Conservation (phyloP, 129 eudicot genomes). For the Saussurea involucrata region DNA sequence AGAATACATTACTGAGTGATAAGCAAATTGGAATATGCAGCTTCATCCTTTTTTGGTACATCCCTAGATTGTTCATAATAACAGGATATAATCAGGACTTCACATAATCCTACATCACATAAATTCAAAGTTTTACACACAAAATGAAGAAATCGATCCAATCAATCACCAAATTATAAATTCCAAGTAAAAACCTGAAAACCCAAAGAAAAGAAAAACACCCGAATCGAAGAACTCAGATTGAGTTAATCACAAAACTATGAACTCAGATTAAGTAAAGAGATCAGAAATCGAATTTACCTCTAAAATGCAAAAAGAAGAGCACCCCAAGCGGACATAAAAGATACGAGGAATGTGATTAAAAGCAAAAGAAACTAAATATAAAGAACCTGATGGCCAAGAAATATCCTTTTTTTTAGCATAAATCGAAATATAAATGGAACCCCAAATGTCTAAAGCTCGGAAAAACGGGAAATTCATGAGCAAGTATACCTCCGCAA, state of each 20-base stretch:
- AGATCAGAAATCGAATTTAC: too few species aligned
- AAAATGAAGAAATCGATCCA: background rate
- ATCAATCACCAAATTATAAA: background rate
- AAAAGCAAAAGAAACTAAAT: background rate
- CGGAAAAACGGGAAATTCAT: constrained; percentile 24
- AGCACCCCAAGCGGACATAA: background rate
- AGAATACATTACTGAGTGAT: background rate
- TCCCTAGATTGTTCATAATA: constrained; percentile 1
- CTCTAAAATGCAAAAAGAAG: too few species aligned
- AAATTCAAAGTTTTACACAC: background rate
- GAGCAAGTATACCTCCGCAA: constrained; percentile 23
- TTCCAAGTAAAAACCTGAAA: background rate
- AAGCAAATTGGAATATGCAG: background rate
- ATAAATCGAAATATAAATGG: constrained; percentile 18
- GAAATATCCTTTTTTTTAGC: constrained; percentile 2
- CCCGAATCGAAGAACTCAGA: background rate
- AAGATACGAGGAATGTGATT: background rate
- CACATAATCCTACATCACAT: background rate
- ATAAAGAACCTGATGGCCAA: constrained; percentile 6
- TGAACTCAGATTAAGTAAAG: background rate
- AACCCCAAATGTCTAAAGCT: constrained; percentile 32
- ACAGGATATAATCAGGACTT: background rate
- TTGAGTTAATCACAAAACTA: background rate
- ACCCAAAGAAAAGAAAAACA: background rate
- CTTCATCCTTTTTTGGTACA: background rate